A percentile compares a stretch with the other conserved stretches of the same genome.
Evolutionary conservation across 768 basidiomycete species (phyloP).

Genomic region (Calocybe indica): DNA sequence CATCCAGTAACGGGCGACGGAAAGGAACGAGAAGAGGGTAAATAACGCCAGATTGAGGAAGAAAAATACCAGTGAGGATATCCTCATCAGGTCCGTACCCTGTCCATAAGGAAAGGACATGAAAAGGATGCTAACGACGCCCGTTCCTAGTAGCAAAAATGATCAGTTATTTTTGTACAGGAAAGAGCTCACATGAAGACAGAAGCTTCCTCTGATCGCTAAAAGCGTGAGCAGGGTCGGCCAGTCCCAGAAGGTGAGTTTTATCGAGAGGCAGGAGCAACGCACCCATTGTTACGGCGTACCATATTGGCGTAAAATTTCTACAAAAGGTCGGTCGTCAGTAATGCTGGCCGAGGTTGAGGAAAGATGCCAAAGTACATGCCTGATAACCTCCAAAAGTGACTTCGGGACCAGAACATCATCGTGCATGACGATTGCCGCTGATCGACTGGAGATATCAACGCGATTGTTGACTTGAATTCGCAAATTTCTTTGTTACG

Average conservation of each 20-base stretch:
- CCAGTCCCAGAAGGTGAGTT: background rate
- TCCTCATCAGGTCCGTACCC: constrained; percentile 31
- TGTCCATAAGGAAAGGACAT: constrained; percentile 50
- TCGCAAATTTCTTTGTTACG: too few relatives aligned
- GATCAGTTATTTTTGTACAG: background rate
- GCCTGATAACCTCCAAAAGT: too few relatives aligned
- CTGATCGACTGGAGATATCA: too few relatives aligned
- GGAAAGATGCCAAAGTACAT: too few relatives aligned
- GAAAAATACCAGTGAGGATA: constrained; percentile 17
- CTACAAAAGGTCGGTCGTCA: constrained; percentile 12
- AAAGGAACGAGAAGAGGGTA: constrained; percentile 31
- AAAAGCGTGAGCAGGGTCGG: background rate
- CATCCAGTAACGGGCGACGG: constrained; percentile 31
- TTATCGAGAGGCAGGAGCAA: background rate
- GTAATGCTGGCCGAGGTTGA: too few relatives aligned
- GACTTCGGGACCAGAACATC: too few relatives aligned
- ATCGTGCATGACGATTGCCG: too few relatives aligned
- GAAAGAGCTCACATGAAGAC: background rate
- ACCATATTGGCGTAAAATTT: constrained; percentile 36
- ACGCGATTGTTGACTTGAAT: too few relatives aligned
- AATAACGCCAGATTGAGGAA: constrained; percentile 39
- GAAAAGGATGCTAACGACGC: constrained; percentile 51
- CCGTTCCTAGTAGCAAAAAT: constrained; percentile 29
- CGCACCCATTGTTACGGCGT: constrained; percentile 39
- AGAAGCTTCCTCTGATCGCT: background rate